Percentiles rank a stretch among this genome's conserved stretches.
These are phyloP conservation scores for Vaccinium vitisidaea DNA, from an alignment of 148 eudicot genomes.

Conservation along the genomic window DNA sequence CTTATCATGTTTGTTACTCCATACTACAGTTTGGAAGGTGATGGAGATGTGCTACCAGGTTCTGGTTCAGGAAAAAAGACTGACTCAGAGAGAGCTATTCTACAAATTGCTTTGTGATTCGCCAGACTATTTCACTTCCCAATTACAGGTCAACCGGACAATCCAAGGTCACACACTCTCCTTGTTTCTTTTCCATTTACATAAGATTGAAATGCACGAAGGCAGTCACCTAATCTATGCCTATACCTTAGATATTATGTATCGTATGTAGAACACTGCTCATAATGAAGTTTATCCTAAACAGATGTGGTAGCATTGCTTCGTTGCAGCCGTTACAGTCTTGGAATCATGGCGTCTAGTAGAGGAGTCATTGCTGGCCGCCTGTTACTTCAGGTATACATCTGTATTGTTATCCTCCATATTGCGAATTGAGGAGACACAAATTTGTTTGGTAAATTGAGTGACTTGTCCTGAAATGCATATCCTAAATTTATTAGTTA, in stretches of 20 bases:
- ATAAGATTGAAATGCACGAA: background rate
- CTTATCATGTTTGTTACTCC: background rate
- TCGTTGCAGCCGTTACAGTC: conserved; percentile 90
- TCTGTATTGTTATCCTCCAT: background rate
- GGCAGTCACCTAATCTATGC: background rate
- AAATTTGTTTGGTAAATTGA: background rate
- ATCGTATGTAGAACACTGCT: background rate
- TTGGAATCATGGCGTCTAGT: conserved; percentile 95
- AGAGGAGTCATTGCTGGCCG: conserved; percentile 94
- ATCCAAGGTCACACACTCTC: conserved; percentile 60
- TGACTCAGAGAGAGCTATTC: conserved; percentile 84
- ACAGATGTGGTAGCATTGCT: conserved; percentile 93
- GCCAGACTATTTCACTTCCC: conserved; percentile 79
- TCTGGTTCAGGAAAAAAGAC: conserved; percentile 73
- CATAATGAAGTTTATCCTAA: conserved; percentile 7
- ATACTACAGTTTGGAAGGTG: conserved; percentile 81
- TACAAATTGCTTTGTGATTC: conserved; percentile 86
- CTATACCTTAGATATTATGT: background rate
- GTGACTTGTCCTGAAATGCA: background rate
- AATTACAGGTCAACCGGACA: conserved; percentile 71
- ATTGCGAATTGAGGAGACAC: background rate
- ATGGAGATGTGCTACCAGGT: conserved; percentile 89
- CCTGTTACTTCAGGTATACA: conserved; percentile 64
- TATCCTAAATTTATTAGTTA: background rate
- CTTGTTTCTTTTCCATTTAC: conserved; percentile 1